Base-by-base conservation (phyloP, 345 rosid genomes). In the Crucihimalaya himalaica region DNA sequence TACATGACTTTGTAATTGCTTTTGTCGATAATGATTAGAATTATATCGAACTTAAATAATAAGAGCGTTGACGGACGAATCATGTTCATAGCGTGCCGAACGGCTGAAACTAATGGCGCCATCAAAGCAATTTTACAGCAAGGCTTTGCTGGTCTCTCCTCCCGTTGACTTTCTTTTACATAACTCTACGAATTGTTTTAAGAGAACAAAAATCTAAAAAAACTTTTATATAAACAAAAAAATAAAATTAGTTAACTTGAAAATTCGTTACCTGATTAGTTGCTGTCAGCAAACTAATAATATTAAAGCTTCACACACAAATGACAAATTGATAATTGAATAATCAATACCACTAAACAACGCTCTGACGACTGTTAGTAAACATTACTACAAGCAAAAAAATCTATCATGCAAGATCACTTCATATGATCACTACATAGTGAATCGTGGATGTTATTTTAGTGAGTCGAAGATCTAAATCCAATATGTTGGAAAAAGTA, bases 31-130 rank as follows among this genome's bases (percentile, higher is more conserved):
- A 63, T 47, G 20, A 47, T 35, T 15, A 5, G 10, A 39, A 19
- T 19, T 8, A 25, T 29, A 40, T 61, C 1, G 19, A 19, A 62
- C 40, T 62, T 28, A 72, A 51, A 72, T 8, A 40, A 40, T 6
- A 23, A 54, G 28, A 32, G 21, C 57, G 56, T 53, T 72, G 77
- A 73, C 37, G 28, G 57, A 43, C 47, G 72, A 58, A 58, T 57
- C 78, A 74, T 59, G 73, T 67, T 66, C 35, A 58, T 67, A 68
- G 7, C 78, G 78, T 74, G 54, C 78, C 73, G 61, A 66, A 48
- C 78, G 73, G 78, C 68, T 58, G 54, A 67, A 75, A 52, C 63
- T 40, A 43, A 29, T 68, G 68, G 69, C 39, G 63, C 54, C 57
- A 75, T 32, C 63, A 21, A 60, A 50, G 68, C 78, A 28, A 48